Conservation (phyloP, 164 flowering plant genomes). For the Warburgia ugandensis region DNA sequence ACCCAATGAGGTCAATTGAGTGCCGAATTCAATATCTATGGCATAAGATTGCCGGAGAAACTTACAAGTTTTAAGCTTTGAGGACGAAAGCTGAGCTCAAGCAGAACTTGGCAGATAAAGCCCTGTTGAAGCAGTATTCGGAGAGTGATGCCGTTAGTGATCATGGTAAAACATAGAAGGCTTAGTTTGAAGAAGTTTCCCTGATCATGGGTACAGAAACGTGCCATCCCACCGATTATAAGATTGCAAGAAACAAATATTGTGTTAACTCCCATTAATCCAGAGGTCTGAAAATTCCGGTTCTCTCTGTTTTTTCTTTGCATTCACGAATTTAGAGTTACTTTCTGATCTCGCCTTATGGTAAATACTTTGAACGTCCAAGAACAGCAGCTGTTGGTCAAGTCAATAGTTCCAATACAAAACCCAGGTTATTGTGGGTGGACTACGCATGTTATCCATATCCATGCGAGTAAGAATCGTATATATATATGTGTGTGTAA, state of each 20-base stretch:
- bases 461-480: no score
- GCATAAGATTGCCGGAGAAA: conserved; percentile 57
- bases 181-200: conserved; percentile 72
- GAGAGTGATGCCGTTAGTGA: conserved; percentile 70
- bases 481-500: no score
- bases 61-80: conserved; percentile 41
- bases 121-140: conserved; percentile 69
- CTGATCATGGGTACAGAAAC: conserved; percentile 39
- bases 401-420: no score
- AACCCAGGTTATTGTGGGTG: no score
- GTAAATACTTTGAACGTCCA: no score
- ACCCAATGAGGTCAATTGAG: conserved; percentile 94
- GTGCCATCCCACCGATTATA: conserved; percentile 63
- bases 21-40: conserved; percentile 70
- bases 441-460: no score
- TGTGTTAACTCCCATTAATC: conserved; percentile 93
- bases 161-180: conserved; percentile 52
- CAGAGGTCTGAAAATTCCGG: no score
- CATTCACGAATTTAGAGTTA: no score
- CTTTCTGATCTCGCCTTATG: no score
- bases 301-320: no score
- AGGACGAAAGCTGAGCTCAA: conserved; percentile 85
- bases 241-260: conserved; percentile 78
- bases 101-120: conserved; percentile 67
- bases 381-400: no score